phyloP scores from a whole-genome alignment of 2,329 filamentous ascomycete genomes.

The Diplocarpon rosae region DNA sequence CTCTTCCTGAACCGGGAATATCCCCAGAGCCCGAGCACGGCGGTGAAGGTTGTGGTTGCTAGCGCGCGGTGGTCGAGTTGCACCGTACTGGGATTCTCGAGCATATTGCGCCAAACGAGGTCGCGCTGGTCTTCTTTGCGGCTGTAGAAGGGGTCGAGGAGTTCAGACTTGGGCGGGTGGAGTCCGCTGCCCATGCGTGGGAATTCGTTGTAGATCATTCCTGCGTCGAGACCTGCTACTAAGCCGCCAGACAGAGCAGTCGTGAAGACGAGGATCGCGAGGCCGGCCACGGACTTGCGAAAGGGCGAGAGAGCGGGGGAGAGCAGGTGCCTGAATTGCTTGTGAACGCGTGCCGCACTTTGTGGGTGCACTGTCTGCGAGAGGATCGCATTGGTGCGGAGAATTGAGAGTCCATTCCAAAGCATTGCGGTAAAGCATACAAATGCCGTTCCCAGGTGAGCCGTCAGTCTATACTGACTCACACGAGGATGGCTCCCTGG shows the following conservation, averaged over 20 bases:
- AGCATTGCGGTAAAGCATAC: constrained; percentile 92
- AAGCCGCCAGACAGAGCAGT: constrained; percentile 91
- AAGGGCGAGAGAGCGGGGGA: constrained; percentile 61
- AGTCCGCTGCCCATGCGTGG: constrained; percentile 85
- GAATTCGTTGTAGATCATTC: constrained; percentile 98
- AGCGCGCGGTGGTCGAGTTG: constrained; percentile 93
- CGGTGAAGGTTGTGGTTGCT: constrained; percentile 77
- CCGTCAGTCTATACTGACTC: constrained; percentile 83
- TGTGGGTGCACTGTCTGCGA: constrained; percentile 31
- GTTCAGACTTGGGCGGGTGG: constrained; percentile 69
- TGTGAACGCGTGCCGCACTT: constrained; percentile 35
- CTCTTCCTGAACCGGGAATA: constrained; percentile 60
- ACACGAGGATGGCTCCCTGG: constrained; percentile 85
- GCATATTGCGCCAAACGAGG: constrained; percentile 92
- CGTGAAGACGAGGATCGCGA: constrained; percentile 68
- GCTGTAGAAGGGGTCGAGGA: constrained; percentile 78
- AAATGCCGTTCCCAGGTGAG: constrained; percentile 85
- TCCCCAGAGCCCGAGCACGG: constrained; percentile 68
- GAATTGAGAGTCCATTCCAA: constrained; percentile 71
- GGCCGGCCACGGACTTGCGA: constrained; percentile 57
- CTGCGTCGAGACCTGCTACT: constrained; percentile 89
- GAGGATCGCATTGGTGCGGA: constrained; percentile 66
- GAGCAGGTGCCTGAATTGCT: constrained; percentile 49
- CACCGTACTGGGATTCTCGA: constrained; percentile 92
- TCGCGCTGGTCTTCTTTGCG: constrained; percentile 69